Evolutionary conservation across 2,329 filamentous ascomycete species (phyloP).

Genomic region (Cryphonectria carpinicola): DNA sequence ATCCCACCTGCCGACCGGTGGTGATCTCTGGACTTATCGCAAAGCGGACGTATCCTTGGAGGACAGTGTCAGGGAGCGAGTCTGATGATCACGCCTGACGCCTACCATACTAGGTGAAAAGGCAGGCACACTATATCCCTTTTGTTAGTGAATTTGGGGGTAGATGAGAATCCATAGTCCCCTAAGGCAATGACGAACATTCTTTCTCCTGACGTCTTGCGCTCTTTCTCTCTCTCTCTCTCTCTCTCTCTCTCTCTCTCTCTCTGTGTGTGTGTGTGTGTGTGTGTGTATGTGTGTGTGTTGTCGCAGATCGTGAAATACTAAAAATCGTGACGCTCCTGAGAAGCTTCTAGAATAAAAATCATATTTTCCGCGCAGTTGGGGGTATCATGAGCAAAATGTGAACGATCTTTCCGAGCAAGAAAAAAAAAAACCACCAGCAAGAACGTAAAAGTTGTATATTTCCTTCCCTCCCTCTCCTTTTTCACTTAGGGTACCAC

Average conservation of each 20-base stretch:
- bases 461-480: background rate
- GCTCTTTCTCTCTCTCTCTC: too few relatives aligned
- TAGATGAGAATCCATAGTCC: conserved; percentile 21
- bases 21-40: conserved; percentile 14
- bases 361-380: background rate
- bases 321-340: background rate
- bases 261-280: background rate
- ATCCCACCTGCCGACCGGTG: conserved; percentile 19
- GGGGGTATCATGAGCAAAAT: conserved; percentile 19
- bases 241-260: too few relatives aligned
- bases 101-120: conserved; percentile 1
- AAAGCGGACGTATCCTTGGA: conserved; percentile 14
- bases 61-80: conserved; percentile 23
- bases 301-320: background rate
- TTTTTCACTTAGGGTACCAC: conserved; percentile 29
- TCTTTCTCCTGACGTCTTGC: conserved; percentile 14
- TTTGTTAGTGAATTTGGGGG: conserved; percentile 25
- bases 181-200: conserved; percentile 24
- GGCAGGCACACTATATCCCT: background rate
- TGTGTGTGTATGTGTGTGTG: background rate
- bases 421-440: conserved; percentile 8
- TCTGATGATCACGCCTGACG: conserved; percentile 14
- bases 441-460: background rate
- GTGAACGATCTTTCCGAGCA: background rate
- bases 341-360: background rate